A percentile compares a stretch with the other conserved stretches of the same genome.
phyloP scores from a whole-genome alignment of 169 alveolate genomes.

The Cyclospora cayetanensis region DNA sequence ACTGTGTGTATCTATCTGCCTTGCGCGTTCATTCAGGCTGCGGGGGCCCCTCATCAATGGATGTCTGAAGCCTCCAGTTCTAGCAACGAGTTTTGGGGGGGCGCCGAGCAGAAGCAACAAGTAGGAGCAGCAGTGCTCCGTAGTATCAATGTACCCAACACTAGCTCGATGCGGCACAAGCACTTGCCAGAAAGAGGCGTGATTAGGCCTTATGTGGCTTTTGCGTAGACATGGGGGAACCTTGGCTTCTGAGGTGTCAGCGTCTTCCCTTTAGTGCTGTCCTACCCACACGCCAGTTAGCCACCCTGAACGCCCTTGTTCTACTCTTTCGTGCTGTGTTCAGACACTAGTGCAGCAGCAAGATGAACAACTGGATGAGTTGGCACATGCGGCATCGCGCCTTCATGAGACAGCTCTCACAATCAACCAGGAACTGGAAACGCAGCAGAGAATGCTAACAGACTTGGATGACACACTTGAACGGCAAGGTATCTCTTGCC shows the following conservation, averaged over 20 bases:
- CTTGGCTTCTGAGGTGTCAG: no score
- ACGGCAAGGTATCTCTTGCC: not conserved
- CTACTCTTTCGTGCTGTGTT: not conserved
- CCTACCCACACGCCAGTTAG: no score
- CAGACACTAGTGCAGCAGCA: slow-evolving; percentile 74
- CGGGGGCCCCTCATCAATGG: not conserved
- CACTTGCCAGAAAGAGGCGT: no score
- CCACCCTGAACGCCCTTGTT: not conserved
- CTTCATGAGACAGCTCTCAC: slow-evolving; percentile 78
- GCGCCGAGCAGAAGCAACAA: not conserved
- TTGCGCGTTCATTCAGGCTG: not conserved
- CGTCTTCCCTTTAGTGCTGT: no score
- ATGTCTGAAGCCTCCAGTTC: not conserved
- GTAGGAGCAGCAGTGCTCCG: not conserved
- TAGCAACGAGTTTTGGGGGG: not conserved
- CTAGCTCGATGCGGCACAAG: no score
- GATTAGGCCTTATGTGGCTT: no score
- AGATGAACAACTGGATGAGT: slow-evolving; percentile 78
- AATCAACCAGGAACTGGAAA: slow-evolving; percentile 78
- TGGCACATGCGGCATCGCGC: slow-evolving; percentile 78
- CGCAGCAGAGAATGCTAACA: slow-evolving; percentile 73
- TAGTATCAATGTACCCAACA: no score
- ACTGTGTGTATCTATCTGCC: not conserved
- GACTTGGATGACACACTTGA: slow-evolving; percentile 58
- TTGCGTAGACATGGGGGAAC: no score